Conservation (phyloP, 2,329 filamentous ascomycete species). For the Dothidotthia symphoricarpi region DNA sequence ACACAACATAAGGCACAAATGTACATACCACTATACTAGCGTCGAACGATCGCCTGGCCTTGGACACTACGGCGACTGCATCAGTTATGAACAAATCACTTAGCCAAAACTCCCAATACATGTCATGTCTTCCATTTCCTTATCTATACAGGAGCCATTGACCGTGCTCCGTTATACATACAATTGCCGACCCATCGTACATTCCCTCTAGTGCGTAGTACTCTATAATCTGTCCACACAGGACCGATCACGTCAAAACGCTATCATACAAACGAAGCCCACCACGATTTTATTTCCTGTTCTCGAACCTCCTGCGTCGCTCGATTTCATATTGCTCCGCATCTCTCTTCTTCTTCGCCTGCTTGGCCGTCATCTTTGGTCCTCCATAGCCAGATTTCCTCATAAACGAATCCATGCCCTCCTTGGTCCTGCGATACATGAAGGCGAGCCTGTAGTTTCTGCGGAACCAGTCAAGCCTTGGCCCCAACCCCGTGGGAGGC, state of each 20-base stretch:
- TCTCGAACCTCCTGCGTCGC: slow-evolving; percentile 28
- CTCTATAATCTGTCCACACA: too few relatives aligned
- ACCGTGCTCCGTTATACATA: too few relatives aligned
- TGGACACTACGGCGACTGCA: too few relatives aligned
- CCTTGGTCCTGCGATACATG: slow-evolving; percentile 17
- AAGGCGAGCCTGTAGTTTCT: slow-evolving; percentile 25
- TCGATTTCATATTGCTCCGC: slow-evolving; percentile 30
- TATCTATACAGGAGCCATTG: slow-evolving; percentile 11
- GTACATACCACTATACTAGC: too few relatives aligned
- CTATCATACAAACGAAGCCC: slow-evolving; percentile 23
- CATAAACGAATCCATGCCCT: slow-evolving; percentile 10
- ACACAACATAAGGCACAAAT: not conserved
- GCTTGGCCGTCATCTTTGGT: slow-evolving; percentile 16
- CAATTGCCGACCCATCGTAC: too few relatives aligned
- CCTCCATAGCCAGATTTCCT: slow-evolving; percentile 18
- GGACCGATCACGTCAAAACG: slow-evolving; percentile 1
- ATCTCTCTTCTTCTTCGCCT: slow-evolving; percentile 29
- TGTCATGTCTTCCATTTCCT: not conserved
- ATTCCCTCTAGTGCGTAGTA: too few relatives aligned
- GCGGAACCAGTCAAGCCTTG: slow-evolving; percentile 28
- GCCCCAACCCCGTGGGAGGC: slow-evolving; percentile 18
- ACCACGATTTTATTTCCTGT: slow-evolving; percentile 19
- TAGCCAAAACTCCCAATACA: too few relatives aligned
- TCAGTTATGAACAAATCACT: too few relatives aligned
- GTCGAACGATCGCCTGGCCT: too few relatives aligned